Evolutionary conservation across 2,329 filamentous ascomycete species (phyloP), one percentile per base, ranked within the genome.

Genomic region (Mycosphaerella arachidis): DNA sequence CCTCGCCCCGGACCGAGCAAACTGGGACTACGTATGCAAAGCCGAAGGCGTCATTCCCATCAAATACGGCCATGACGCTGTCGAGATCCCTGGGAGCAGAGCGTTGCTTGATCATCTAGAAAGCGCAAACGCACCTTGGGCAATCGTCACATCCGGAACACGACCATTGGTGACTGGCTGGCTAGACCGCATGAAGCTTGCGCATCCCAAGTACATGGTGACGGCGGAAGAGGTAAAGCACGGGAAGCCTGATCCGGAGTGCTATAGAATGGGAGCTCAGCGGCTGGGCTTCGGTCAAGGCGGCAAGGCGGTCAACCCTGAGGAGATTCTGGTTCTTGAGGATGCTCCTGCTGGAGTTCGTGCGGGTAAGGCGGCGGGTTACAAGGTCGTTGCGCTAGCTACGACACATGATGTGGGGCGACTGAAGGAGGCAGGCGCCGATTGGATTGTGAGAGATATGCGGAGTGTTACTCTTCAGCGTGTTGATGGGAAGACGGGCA

Each of bases 271-370:
- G 37, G 80, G 79, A 4, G 72, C 70, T 48, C 66, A 72, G 61
- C 74, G 76, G 58, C 70, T 81, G 20, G 71, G 73, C 1, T 66
- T 81, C 5, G 72, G 79, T 20, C 79, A 77, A 35, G 71, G 72
- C 13, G 63, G 43, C 10, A 40, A 50, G 10, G 24, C 29, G 46
- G 54, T 48, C 27, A 24, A 18, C 37, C 7, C 27, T 3, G 53
- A 45, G 18, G 50, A 52, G 58, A 81, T 93, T 48, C 79, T 96
- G 57, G 92, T 97, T 53, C 78, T 96, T 40, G 92, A 97, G 77
- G 92, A 97, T 77, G 90, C 90, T 58, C 92, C 92, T 5, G 90
- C 91, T 7, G 92, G 92, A 5, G 90, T 96, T 70, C 81, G 78
- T 65, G 86, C 92, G 30, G 92, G 92, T 53, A 95, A 92, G 76